These are phyloP conservation scores for Symbiodinium natans DNA, from an alignment of 73 alveolate genomes.

Conservation along the genomic window DNA sequence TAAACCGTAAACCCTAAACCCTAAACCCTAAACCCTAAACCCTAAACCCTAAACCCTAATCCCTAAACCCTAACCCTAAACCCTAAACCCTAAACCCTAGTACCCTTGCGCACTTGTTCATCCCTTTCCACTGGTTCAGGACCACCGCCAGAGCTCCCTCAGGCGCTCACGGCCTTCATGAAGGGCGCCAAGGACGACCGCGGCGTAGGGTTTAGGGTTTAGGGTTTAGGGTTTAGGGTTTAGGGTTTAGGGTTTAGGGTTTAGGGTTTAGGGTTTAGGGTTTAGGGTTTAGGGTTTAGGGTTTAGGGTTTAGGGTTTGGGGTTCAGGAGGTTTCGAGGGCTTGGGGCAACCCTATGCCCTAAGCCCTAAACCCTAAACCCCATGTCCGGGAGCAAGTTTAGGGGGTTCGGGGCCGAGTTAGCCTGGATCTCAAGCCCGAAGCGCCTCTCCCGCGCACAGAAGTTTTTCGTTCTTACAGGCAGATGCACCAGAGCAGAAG, in stretches of 20 bases:
- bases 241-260: background rate
- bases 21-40: no score
- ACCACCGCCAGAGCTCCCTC: slow-evolving; percentile 73
- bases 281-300: background rate
- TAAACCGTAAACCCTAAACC: no score
- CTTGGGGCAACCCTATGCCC: background rate
- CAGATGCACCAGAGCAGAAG: no score
- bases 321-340: no score
- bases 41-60: no score
- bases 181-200: slow-evolving; percentile 55
- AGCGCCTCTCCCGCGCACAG: no score
- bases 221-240: background rate
- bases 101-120: background rate
- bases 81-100: no score
- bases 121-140: background rate
- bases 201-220: no score
- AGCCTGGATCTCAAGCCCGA: no score
- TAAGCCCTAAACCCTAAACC: background rate
- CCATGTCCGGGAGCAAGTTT: background rate
- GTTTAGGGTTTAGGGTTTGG: background rate
- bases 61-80: no score
- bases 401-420: background rate
- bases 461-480: no score
- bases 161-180: slow-evolving; percentile 56
- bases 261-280: background rate